A percentile compares a stretch with the other conserved stretches of the same genome.
phyloP scores from a whole-genome alignment of 2,329 filamentous ascomycete genomes.

The Alternaria longipes region DNA sequence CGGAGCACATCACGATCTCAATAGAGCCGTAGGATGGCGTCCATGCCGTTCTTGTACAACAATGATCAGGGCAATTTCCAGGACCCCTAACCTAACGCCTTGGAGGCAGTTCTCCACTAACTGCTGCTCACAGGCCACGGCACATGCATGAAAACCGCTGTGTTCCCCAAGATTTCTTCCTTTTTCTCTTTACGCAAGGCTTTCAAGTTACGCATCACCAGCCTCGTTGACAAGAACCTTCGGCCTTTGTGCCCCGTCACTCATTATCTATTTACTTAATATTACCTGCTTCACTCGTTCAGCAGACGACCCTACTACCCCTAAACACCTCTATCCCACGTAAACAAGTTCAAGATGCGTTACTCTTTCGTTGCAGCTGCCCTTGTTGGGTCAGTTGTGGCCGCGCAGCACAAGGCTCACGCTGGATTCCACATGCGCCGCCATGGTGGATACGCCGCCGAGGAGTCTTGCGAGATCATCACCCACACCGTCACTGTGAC shows the following conservation, averaged over 20 bases:
- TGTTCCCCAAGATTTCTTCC: conserved; percentile 32
- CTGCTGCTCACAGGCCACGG: conserved; percentile 30
- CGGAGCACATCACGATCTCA: conserved; percentile 36
- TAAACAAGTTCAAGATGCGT: conserved; percentile 73
- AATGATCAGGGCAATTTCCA: conserved; percentile 38
- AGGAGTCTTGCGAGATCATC: conserved; percentile 78
- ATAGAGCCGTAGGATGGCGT: conserved; percentile 31
- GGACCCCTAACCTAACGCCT: conserved; percentile 46
- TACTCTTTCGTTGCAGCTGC: conserved; percentile 70
- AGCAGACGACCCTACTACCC: conserved; percentile 71
- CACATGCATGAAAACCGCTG: conserved; percentile 42
- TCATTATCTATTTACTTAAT: conserved; percentile 44
- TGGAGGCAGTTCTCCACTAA: conserved; percentile 21
- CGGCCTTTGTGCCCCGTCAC: conserved; percentile 49
- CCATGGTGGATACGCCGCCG: conserved; percentile 53
- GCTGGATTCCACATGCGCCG: conserved; percentile 65
- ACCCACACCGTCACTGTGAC: conserved; percentile 60
- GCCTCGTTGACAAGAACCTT: conserved; percentile 45
- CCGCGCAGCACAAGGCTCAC: conserved; percentile 72
- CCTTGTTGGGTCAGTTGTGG: conserved; percentile 62
- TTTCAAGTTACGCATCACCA: conserved; percentile 42
- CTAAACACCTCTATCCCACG: conserved; percentile 35
- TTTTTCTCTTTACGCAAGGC: conserved; percentile 42
- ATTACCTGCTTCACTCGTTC: conserved; percentile 83
- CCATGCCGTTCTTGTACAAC: conserved; percentile 38